Percentiles rank a stretch among this genome's conserved stretches.
phyloP scores from a whole-genome alignment of 768 basidiomycete genomes.

The Daedalea quercina region DNA sequence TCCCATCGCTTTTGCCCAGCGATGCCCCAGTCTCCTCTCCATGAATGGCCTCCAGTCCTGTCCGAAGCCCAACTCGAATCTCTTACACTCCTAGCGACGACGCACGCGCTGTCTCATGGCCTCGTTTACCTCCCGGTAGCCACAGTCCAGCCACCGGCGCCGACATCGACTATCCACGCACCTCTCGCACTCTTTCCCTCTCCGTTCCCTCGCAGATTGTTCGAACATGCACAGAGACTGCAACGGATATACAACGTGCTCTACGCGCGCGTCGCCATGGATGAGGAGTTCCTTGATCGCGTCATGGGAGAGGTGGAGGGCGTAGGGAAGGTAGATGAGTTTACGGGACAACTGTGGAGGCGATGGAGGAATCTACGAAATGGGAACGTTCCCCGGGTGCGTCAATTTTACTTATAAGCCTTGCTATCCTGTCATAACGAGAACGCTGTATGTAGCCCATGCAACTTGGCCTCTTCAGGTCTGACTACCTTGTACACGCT shows the following conservation, averaged over 20 bases:
- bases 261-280: constrained; percentile 78
- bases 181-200: constrained; percentile 86
- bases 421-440: background rate
- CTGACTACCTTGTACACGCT: constrained; percentile 86
- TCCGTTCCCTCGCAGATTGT: constrained; percentile 72
- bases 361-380: constrained; percentile 77
- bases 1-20: too few relatives aligned
- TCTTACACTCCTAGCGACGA: constrained; percentile 62
- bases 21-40: constrained; percentile 1
- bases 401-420: constrained; percentile 1
- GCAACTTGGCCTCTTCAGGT: constrained; percentile 88
- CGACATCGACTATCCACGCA: constrained; percentile 80
- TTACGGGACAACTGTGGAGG: constrained; percentile 80
- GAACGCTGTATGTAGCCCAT: constrained; percentile 54
- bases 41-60: constrained; percentile 69
- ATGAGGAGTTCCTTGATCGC: constrained; percentile 71
- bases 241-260: constrained; percentile 80
- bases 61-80: constrained; percentile 49
- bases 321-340: constrained; percentile 78
- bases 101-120: constrained; percentile 81
- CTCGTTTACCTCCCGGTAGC: constrained; percentile 72
- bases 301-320: constrained; percentile 78
- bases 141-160: constrained; percentile 37
- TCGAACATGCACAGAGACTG: constrained; percentile 54
- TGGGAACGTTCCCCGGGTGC: constrained; percentile 52